Percentiles rank a stretch among this genome's conserved stretches.
Evolutionary conservation across 2,329 filamentous ascomycete species (phyloP).

Genomic region (Xylariaceae sp.): DNA sequence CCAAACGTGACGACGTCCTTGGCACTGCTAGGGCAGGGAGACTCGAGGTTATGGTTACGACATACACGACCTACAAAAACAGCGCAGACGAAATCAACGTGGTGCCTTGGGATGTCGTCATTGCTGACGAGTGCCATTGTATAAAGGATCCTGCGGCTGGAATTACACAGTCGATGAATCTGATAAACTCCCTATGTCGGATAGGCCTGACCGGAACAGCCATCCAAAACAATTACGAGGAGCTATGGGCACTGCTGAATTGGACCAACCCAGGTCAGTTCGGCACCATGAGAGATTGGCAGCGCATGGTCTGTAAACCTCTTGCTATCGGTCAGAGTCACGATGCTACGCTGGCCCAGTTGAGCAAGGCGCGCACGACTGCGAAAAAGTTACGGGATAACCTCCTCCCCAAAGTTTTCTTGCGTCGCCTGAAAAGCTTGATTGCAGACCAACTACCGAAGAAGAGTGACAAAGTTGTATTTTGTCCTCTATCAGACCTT

Average conservation of each 20-base stretch:
- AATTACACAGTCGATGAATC: constrained; percentile 85
- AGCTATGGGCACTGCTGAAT: constrained; percentile 94
- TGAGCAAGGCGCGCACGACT: constrained; percentile 80
- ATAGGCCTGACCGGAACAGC: constrained; percentile 95
- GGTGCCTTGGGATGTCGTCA: constrained; percentile 89
- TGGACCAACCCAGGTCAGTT: constrained; percentile 89
- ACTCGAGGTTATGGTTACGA: constrained; percentile 91
- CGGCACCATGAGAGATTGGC: constrained; percentile 75
- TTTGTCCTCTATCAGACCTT: constrained; percentile 85
- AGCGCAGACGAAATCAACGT: constrained; percentile 77
- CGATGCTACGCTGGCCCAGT: constrained; percentile 82
- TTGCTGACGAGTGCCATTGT: constrained; percentile 92
- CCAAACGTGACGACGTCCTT: constrained; percentile 71
- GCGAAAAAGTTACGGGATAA: constrained; percentile 87
- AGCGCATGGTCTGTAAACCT: constrained; percentile 76
- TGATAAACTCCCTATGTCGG: constrained; percentile 88
- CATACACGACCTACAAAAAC: constrained; percentile 88
- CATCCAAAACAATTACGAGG: constrained; percentile 97
- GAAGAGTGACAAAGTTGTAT: constrained; percentile 93
- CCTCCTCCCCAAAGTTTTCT: constrained; percentile 86
- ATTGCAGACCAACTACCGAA: constrained; percentile 93
- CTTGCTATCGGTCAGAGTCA: constrained; percentile 90
- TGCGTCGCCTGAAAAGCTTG: constrained; percentile 89
- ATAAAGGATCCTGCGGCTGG: constrained; percentile 82
- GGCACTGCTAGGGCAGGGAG: constrained; percentile 76